Conservation (phyloP, 345 rosid species). For the Geranium rotundifolium region DNA sequence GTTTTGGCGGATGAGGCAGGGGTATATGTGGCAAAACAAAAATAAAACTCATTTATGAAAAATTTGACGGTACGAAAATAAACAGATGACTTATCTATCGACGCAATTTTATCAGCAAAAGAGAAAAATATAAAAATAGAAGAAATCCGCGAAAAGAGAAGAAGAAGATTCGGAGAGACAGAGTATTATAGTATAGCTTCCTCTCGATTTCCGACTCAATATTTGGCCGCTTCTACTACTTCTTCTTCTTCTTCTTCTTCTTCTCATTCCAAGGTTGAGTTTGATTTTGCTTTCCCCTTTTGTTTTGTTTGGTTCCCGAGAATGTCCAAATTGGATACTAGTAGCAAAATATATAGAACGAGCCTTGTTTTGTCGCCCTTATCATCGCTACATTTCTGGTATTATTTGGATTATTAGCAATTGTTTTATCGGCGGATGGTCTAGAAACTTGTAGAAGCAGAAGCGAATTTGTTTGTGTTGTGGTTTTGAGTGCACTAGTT, state of each 20-base stretch:
- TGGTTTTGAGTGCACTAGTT: too few species aligned
- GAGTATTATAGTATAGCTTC: too few species aligned
- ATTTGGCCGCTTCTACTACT: too few species aligned
- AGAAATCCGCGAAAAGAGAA: constrained; percentile 10
- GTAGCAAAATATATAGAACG: background rate
- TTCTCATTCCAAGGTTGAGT: background rate
- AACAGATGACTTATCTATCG: too few species aligned
- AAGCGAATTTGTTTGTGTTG: too few species aligned
- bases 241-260: background rate
- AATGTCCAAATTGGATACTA: background rate
- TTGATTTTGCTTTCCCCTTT: background rate
- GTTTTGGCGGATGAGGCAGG: too few species aligned
- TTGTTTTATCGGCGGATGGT: background rate
- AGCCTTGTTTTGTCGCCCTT: too few species aligned
- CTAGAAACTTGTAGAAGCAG: too few species aligned
- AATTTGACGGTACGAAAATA: constrained; percentile 7
- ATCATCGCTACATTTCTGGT: background rate
- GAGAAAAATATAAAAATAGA: constrained; percentile 3
- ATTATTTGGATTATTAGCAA: background rate
- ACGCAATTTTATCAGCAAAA: background rate
- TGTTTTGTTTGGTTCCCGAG: background rate
- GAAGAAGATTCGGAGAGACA: background rate
- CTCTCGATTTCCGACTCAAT: too few species aligned
- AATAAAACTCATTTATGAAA: background rate
- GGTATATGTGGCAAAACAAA: too few species aligned